phyloP scores from a whole-genome alignment of 2,329 filamentous ascomycete genomes.

The Ascocoryne sarcoides region DNA sequence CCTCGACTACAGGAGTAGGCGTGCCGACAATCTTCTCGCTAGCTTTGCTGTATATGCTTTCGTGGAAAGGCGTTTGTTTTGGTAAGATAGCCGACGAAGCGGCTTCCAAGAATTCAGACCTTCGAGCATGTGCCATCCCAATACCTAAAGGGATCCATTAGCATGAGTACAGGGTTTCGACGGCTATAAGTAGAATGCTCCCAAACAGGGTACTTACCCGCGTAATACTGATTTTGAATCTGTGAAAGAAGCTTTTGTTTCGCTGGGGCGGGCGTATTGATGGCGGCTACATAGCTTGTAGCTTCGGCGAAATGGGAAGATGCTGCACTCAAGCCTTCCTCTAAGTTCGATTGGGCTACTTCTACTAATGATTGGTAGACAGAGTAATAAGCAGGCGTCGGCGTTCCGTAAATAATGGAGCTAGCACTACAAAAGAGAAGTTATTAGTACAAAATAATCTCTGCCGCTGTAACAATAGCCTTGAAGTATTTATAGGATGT shows the following conservation, averaged over 20 bases:
- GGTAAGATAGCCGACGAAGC: constrained; percentile 62
- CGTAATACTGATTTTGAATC: constrained; percentile 52
- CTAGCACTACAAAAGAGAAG: constrained; percentile 35
- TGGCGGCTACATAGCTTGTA: constrained; percentile 57
- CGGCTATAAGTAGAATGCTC: no score
- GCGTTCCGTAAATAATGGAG: constrained; percentile 50
- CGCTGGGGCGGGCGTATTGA: constrained; percentile 37
- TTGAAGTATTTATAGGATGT: constrained; percentile 9
- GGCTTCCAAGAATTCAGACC: constrained; percentile 64
- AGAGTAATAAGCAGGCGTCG: constrained; percentile 37
- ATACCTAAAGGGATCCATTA: constrained; percentile 44
- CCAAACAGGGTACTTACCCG: neutral
- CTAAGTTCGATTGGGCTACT: constrained; percentile 60
- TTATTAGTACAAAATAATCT: no score
- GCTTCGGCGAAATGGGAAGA: constrained; percentile 62
- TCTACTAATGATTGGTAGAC: constrained; percentile 50
- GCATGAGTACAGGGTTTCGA: no score
- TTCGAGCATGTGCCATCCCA: constrained; percentile 69
- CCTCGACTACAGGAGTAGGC: constrained; percentile 16
- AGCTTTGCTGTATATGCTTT: constrained; percentile 24
- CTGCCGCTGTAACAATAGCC: no score
- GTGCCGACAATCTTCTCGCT: constrained; percentile 19
- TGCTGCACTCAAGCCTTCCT: constrained; percentile 61
- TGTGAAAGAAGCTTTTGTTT: constrained; percentile 49
- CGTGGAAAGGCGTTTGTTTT: constrained; percentile 42